Percentiles rank a stretch among this genome's conserved stretches.
Conservation (phyloP, 1,284 basidiomycete genomes). For the Anthracocystis setariae region DNA sequence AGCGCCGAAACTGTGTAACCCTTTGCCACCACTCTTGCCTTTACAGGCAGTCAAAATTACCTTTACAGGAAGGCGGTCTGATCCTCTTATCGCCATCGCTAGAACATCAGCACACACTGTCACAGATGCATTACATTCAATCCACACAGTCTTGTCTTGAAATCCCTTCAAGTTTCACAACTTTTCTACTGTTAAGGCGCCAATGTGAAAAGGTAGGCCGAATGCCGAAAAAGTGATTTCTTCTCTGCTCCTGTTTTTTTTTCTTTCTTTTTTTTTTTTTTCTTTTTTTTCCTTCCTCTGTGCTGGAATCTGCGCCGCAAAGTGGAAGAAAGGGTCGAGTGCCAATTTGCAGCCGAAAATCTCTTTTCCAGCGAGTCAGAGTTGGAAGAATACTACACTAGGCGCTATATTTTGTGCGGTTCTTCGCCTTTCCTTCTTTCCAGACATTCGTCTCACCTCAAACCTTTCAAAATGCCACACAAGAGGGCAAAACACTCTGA, state of each 20-base stretch:
- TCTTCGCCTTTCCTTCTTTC: conserved; percentile 6
- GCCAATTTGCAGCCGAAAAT: conserved; percentile 4
- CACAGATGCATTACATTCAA: too few relatives aligned
- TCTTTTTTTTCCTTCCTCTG: conserved; percentile 4
- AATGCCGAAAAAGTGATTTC: not conserved
- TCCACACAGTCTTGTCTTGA: too few relatives aligned
- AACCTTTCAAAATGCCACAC: conserved; percentile 55
- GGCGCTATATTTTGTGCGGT: not conserved
- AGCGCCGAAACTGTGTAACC: too few relatives aligned
- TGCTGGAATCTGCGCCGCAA: conserved; percentile 15
- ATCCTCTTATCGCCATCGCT: conserved; percentile 44
- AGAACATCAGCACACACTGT: too few relatives aligned
- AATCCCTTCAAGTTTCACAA: too few relatives aligned
- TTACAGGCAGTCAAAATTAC: conserved; percentile 47
- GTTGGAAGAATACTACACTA: too few relatives aligned
- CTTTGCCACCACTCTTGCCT: too few relatives aligned
- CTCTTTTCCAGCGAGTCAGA: not conserved
- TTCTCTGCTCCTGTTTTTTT: too few relatives aligned
- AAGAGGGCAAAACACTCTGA: conserved; percentile 58
- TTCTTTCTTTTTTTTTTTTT: too few relatives aligned
- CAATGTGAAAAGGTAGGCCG: not conserved
- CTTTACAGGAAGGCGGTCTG: conserved; percentile 43
- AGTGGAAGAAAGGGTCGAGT: conserved; percentile 3
- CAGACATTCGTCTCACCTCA: conserved; percentile 16
- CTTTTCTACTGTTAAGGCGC: too few relatives aligned